These are phyloP conservation scores for Epichloe aotearoae DNA, from an alignment of 2,329 filamentous ascomycete genomes.

Conservation along the genomic window DNA sequence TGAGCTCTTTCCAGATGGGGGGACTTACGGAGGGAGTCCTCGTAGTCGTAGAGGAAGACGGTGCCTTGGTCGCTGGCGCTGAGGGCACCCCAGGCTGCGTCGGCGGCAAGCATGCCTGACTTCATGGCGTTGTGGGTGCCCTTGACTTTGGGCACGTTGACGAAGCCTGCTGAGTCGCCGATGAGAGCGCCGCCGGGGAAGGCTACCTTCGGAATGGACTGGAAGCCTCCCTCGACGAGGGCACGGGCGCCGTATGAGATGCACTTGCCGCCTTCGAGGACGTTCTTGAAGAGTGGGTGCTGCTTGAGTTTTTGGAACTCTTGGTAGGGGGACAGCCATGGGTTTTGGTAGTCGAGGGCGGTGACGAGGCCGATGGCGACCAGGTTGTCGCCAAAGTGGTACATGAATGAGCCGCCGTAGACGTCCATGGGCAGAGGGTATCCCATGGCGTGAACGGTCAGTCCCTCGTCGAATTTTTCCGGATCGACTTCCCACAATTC, in stretches of 20 bases:
- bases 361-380: constrained; percentile 86
- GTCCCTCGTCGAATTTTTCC: constrained; percentile 78
- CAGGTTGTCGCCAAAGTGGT: constrained; percentile 96
- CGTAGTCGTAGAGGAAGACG: constrained; percentile 90
- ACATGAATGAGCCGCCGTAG: constrained; percentile 98
- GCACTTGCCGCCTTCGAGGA: constrained; percentile 93
- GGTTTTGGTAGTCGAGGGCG: constrained; percentile 90
- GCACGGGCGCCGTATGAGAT: constrained; percentile 91
- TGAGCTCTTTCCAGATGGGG: constrained; percentile 86
- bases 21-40: constrained; percentile 73
- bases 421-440: constrained; percentile 81
- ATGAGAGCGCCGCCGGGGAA: constrained; percentile 94
- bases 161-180: constrained; percentile 88
- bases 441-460: constrained; percentile 81
- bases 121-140: constrained; percentile 97
- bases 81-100: constrained; percentile 75
- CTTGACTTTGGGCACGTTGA: constrained; percentile 98
- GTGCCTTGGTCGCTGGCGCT: constrained; percentile 44
- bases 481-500: constrained; percentile 96
- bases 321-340: constrained; percentile 87
- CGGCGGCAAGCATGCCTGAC: constrained; percentile 89
- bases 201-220: constrained; percentile 92
- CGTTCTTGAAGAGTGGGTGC: constrained; percentile 75
- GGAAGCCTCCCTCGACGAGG: constrained; percentile 92
- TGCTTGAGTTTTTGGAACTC: constrained; percentile 99